Evolutionary conservation across 75 land plant species (phyloP), one percentile per base, ranked within the genome.

Genomic region (Azolla pinnata): DNA sequence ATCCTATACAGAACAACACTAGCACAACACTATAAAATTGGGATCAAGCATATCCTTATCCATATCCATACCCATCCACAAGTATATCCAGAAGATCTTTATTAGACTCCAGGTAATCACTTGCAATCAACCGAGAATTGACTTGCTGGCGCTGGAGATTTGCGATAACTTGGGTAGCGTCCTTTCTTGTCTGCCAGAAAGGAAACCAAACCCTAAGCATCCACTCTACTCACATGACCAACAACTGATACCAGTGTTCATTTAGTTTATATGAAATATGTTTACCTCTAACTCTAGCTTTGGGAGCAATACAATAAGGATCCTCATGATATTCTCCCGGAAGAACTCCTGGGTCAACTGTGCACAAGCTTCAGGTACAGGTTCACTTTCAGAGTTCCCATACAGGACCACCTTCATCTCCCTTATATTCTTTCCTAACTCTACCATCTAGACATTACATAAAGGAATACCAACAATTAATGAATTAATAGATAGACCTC

Each of bases 291-390:
- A 54, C 44, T 89, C 85, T 47, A 95, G 75, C 51, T 86, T 86
- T 1, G 99, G 91, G n/a, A 95, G 81, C 32, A 74, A 79, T 1
- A 60, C 50, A 46, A 95, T 83, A 24, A 95, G 52, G 40, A 83
- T 76, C 16, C 99, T 79, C 26, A 95, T 44, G 0, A 83, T 83
- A 38, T 86, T 75, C 32, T 79, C 81, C 40, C 57, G 78, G 63
- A 95, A 95, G 48, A 95, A 87, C 63, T 95, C 99, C 53, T 83
- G 88, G 40, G 99, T 95, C 38, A 95, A 62, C 53, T 95, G 96
- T 25, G 84, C 65, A 67, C 99, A 95, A 53, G 83, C 70, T 76
- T 95, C 99, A 23, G 91, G 62, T 17, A 79, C 83, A 19, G 99
- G 99, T 71, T 95, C 99, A 30, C 83, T 55, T 50, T 90, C 97